Conservation (phyloP, 2,329 filamentous ascomycete species). For the Elsinoe perseae region DNA sequence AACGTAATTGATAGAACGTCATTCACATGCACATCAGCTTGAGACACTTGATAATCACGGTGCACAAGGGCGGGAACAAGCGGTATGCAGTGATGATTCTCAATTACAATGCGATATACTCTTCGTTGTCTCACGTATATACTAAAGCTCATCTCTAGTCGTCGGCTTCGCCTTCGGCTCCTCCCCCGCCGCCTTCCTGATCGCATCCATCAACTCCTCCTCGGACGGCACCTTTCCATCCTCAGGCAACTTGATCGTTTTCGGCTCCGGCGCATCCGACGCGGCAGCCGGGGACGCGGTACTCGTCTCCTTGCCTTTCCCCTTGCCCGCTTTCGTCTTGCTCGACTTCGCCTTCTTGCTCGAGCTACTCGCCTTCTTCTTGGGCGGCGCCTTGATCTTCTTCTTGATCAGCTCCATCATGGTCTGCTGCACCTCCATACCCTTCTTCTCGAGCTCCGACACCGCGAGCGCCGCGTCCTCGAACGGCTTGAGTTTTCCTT, state of each 20-base stretch:
- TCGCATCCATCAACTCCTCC: constrained; percentile 24
- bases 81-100: background rate
- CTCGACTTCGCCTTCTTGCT: constrained; percentile 29
- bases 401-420: constrained; percentile 64
- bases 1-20: no score
- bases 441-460: constrained; percentile 62
- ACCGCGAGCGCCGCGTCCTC: constrained; percentile 68
- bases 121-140: background rate
- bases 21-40: no score
- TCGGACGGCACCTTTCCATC: constrained; percentile 24
- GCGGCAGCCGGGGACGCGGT: constrained; percentile 25
- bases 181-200: constrained; percentile 20
- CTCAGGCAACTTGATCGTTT: constrained; percentile 19
- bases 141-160: constrained; percentile 18
- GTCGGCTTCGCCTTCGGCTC: constrained; percentile 9
- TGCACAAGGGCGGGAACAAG: no score
- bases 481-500: constrained; percentile 60
- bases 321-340: constrained; percentile 31
- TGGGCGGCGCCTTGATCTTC: constrained; percentile 46
- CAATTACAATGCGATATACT: no score
- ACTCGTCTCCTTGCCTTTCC: constrained; percentile 22
- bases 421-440: constrained; percentile 62
- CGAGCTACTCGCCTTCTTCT: constrained; percentile 27
- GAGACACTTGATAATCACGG: no score
- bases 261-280: constrained; percentile 24